Evolutionary conservation across 371 early-diverging fungal species (phyloP).

Genomic region (Lichtheimia ornata): DNA sequence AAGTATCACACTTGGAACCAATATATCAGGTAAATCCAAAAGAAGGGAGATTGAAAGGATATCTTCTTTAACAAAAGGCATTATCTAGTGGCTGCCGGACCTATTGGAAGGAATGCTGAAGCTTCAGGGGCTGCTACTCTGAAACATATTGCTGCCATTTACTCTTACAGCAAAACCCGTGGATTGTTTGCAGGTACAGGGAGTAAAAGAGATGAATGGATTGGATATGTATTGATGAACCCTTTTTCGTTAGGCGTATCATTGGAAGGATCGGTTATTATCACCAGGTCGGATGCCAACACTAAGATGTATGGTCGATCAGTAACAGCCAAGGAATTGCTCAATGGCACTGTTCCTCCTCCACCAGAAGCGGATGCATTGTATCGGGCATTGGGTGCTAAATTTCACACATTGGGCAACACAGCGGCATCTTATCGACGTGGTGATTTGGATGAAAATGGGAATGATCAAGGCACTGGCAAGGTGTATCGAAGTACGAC

Average conservation of each 20-base stretch:
- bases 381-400: constrained; percentile 71
- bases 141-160: constrained; percentile 84
- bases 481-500: constrained; percentile 5
- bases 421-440: constrained; percentile 21
- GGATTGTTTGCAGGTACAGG: constrained; percentile 82
- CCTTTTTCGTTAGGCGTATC: constrained; percentile 62
- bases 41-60: not conserved
- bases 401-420: constrained; percentile 17
- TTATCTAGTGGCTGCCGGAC: constrained; percentile 83
- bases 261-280: constrained; percentile 88
- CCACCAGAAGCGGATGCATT: constrained; percentile 82
- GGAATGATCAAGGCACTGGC: not conserved
- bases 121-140: constrained; percentile 77
- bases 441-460: constrained; percentile 9
- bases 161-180: constrained; percentile 85
- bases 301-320: constrained; percentile 79
- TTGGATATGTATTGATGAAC: not conserved
- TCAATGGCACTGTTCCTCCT: constrained; percentile 73
- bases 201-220: not conserved
- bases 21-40: constrained; percentile 63
- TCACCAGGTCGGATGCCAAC: constrained; percentile 91
- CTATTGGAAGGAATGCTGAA: constrained; percentile 90
- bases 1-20: constrained; percentile 89
- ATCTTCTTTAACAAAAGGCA: not conserved
- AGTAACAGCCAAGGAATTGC: constrained; percentile 78